These are phyloP conservation scores for Sporobolomyces roseus DNA, from an alignment of 768 basidiomycete genomes.

Conservation along the genomic window DNA sequence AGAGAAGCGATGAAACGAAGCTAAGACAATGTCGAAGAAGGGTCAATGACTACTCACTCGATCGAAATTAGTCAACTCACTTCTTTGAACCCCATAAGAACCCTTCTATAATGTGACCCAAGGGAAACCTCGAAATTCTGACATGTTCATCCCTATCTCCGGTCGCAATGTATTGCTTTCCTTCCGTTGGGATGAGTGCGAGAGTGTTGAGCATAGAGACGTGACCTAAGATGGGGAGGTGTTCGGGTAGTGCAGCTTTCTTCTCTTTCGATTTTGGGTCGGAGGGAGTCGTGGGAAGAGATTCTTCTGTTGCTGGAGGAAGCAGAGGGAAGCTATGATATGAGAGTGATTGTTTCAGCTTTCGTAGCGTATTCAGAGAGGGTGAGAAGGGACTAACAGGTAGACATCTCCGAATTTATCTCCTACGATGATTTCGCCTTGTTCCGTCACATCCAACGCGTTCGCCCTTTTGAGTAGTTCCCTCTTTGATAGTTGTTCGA, in stretches of 20 bases:
- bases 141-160: slow-evolving; percentile 96
- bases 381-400: slow-evolving; percentile 55
- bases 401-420: slow-evolving; percentile 97
- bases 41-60: no score
- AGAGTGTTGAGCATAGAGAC: slow-evolving; percentile 76
- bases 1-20: slow-evolving; percentile 48
- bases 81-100: slow-evolving; percentile 80
- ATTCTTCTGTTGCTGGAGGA: slow-evolving; percentile 1
- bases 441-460: slow-evolving; percentile 60
- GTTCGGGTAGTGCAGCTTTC: slow-evolving; percentile 46
- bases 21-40: no score
- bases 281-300: no score
- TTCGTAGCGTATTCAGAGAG: slow-evolving; percentile 43
- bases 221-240: slow-evolving; percentile 78
- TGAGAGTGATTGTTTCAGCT: no score
- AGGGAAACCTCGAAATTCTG: slow-evolving; percentile 81
- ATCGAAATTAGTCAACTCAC: no score
- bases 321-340: slow-evolving; percentile 10
- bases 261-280: no score
- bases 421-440: slow-evolving; percentile 68
- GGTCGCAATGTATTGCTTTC: slow-evolving; percentile 65
- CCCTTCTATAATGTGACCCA: slow-evolving; percentile 76
- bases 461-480: slow-evolving; percentile 82
- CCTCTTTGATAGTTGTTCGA: slow-evolving; percentile 61
- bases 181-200: slow-evolving; percentile 60